Percentiles rank a stretch among this genome's conserved stretches.
These are phyloP conservation scores for Quercus berberidifolia DNA, from an alignment of 306 rosid species.

Conservation along the genomic window DNA sequence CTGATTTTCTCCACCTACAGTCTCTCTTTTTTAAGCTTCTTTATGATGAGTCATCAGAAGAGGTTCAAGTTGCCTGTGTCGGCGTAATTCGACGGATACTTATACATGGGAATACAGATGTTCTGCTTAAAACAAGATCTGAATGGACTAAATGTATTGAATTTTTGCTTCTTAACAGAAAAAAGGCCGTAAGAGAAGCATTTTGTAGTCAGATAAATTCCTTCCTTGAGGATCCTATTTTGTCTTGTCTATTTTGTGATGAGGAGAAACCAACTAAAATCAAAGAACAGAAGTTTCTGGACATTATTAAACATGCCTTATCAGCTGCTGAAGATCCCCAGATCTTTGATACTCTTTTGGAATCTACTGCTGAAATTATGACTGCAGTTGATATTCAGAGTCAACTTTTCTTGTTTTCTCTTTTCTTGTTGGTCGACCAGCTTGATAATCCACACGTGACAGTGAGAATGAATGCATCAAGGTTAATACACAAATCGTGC, in stretches of 20 bases:
- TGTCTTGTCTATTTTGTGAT: slow-evolving; percentile 46
- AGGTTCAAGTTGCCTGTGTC: slow-evolving; percentile 84
- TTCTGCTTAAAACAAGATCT: slow-evolving; percentile 44
- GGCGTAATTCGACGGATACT: slow-evolving; percentile 60
- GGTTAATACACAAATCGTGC: slow-evolving; percentile 72
- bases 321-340: slow-evolving; percentile 49
- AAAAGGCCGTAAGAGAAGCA: slow-evolving; percentile 72
- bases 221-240: slow-evolving; percentile 54
- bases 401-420: slow-evolving; percentile 56
- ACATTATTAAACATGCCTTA: slow-evolving; percentile 53
- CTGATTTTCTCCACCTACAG: slow-evolving; percentile 47
- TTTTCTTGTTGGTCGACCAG: slow-evolving; percentile 77
- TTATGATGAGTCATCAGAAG: slow-evolving; percentile 75
- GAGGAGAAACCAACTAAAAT: slow-evolving; percentile 39
- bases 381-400: slow-evolving; percentile 59
- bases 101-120: slow-evolving; percentile 46
- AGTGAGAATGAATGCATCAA: slow-evolving; percentile 76
- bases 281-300: slow-evolving; percentile 59
- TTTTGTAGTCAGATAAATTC: slow-evolving; percentile 79
- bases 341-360: slow-evolving; percentile 69
- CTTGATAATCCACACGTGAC: slow-evolving; percentile 77
- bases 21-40: slow-evolving; percentile 69
- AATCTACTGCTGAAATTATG: slow-evolving; percentile 77
- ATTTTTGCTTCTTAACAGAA: slow-evolving; percentile 52
- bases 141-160: slow-evolving; percentile 66